These are phyloP conservation scores for Thraustotheca clavata DNA, from an alignment of 352 stramenopile genomes.

Conservation along the genomic window DNA sequence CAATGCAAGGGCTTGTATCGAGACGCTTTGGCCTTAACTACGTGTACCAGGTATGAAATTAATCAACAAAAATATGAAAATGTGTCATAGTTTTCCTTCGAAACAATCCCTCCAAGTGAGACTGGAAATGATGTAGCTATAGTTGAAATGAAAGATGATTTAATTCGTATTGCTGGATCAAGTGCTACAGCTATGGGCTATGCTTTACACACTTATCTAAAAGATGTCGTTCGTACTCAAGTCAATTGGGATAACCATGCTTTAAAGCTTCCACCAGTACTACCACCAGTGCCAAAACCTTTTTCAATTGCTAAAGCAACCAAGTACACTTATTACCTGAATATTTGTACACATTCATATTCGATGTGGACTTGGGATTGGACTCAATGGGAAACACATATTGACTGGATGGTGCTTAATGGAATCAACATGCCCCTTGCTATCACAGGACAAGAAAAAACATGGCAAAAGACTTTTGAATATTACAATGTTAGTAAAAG, in stretches of 20 bases:
- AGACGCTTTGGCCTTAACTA: constrained; percentile 42
- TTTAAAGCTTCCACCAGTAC: constrained; percentile 39
- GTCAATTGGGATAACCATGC: constrained; percentile 76
- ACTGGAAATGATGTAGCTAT: constrained; percentile 56
- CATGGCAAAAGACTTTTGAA: constrained; percentile 81
- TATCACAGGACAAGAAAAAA: constrained; percentile 85
- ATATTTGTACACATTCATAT: constrained; percentile 89
- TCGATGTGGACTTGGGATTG: constrained; percentile 84
- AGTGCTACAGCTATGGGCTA: constrained; percentile 62
- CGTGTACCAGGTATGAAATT: constrained; percentile 42
- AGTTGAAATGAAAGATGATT: constrained; percentile 34
- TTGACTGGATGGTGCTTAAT: constrained; percentile 90
- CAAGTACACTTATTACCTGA: constrained; percentile 88
- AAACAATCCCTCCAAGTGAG: constrained; percentile 27
- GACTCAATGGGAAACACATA: constrained; percentile 80
- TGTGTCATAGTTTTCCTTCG: constrained; percentile 38
- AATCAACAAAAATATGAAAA: background rate
- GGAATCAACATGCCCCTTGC: constrained; percentile 87
- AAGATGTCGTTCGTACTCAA: constrained; percentile 57
- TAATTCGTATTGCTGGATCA: constrained; percentile 45
- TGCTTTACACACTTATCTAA: constrained; percentile 69
- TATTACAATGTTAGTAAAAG: constrained; percentile 70
- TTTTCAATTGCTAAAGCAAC: constrained; percentile 37
- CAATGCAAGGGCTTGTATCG: constrained; percentile 48
- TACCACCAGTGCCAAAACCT: constrained; percentile 32